A percentile compares a stretch with the other conserved stretches of the same genome.
These are phyloP conservation scores for Hypholoma fasciculare DNA, from an alignment of 768 basidiomycete species.

Conservation along the genomic window DNA sequence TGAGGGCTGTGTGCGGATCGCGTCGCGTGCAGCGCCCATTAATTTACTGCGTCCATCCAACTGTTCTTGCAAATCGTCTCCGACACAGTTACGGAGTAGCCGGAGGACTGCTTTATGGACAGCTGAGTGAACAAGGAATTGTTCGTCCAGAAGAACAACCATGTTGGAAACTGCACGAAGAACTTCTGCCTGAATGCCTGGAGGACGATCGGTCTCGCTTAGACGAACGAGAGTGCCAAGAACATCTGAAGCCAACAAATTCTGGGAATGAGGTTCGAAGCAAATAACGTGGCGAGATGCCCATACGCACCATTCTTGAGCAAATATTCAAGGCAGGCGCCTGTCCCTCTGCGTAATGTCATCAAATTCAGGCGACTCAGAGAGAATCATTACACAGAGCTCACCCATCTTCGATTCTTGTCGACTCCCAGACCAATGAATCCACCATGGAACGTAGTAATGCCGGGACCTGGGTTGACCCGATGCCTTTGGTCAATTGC, in stretches of 20 bases:
- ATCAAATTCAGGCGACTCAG: slow-evolving; percentile 4
- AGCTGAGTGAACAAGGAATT: slow-evolving; percentile 89
- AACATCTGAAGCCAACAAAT: slow-evolving; percentile 53
- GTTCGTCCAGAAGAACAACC: slow-evolving; percentile 89
- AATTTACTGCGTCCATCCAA: slow-evolving; percentile 72
- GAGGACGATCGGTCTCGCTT: slow-evolving; percentile 81
- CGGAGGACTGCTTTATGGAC: slow-evolving; percentile 88
- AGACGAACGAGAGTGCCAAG: slow-evolving; percentile 82
- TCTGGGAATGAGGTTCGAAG: neutral
- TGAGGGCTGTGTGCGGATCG: slow-evolving; percentile 69
- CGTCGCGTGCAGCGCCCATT: slow-evolving; percentile 84
- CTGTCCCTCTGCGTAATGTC: slow-evolving; percentile 64
- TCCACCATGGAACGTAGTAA: slow-evolving; percentile 82
- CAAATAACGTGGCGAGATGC: neutral
- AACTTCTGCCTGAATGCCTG: slow-evolving; percentile 90
- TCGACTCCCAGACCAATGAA: slow-evolving; percentile 82
- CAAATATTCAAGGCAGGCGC: slow-evolving; percentile 88
- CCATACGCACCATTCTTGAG: slow-evolving; percentile 75
- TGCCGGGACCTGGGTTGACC: slow-evolving; percentile 76
- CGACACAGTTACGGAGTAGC: slow-evolving; percentile 83
- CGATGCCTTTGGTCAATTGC: slow-evolving; percentile 79
- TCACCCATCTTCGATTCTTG: slow-evolving; percentile 84
- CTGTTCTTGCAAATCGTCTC: slow-evolving; percentile 90
- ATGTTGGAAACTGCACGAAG: slow-evolving; percentile 86
- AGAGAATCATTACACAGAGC: slow-evolving; percentile 26